Percentiles rank a stretch among this genome's conserved stretches.
These are phyloP conservation scores for Aspergillus awamori DNA, from an alignment of 2,329 filamentous ascomycete genomes.

Conservation along the genomic window DNA sequence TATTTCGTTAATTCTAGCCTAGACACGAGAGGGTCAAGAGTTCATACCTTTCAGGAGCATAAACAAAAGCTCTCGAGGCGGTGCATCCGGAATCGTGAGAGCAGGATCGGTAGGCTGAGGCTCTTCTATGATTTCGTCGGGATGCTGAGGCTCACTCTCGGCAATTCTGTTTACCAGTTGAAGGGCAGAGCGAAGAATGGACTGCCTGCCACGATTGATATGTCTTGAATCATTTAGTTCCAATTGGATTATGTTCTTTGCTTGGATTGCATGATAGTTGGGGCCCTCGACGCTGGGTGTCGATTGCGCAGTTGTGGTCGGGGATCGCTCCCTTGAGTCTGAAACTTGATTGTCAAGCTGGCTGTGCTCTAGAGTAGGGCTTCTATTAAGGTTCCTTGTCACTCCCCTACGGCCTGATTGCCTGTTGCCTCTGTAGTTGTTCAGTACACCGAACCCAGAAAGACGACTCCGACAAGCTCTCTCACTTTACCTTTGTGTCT, in stretches of 20 bases:
- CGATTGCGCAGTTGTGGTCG: not conserved
- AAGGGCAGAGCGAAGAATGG: conserved; percentile 26
- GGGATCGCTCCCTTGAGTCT: not conserved
- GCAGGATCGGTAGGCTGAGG: conserved; percentile 7
- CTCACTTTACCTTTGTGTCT: too few relatives aligned
- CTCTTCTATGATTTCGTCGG: not conserved
- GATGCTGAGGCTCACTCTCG: conserved; percentile 1
- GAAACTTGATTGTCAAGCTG: not conserved
- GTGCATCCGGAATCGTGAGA: conserved; percentile 11
- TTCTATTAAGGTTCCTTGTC: too few relatives aligned
- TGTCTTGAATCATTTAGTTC: conserved; percentile 24
- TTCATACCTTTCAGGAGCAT: conserved; percentile 27
- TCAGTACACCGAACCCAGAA: too few relatives aligned
- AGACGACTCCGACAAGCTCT: too few relatives aligned
- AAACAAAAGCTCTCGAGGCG: conserved; percentile 27
- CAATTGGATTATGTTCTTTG: conserved; percentile 26
- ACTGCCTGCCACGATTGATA: conserved; percentile 24
- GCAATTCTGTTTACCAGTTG: conserved; percentile 25
- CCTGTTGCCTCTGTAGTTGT: too few relatives aligned
- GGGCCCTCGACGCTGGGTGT: conserved; percentile 18
- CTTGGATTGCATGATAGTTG: conserved; percentile 30
- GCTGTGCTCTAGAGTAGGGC: too few relatives aligned
- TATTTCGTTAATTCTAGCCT: conserved; percentile 3
- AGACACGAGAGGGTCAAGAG: not conserved
- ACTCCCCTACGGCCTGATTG: too few relatives aligned